Percentiles rank a stretch among this genome's conserved stretches.
These are phyloP conservation scores for Babesia caballi DNA, from an alignment of 169 alveolate genomes.

Conservation along the genomic window DNA sequence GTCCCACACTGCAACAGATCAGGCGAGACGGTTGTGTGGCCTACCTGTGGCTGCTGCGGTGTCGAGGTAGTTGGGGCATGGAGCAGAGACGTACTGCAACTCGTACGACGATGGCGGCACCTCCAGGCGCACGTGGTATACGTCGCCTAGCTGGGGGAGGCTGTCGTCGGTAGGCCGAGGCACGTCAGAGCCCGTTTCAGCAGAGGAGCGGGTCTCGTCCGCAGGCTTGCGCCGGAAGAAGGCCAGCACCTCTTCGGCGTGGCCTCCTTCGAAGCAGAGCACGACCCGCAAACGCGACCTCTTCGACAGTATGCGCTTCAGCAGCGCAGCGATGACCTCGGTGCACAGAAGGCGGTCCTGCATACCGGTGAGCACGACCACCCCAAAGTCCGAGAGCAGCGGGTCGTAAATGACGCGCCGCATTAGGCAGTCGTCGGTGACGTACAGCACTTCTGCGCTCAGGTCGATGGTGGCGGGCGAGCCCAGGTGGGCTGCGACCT, in stretches of 20 bases:
- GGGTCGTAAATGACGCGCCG: constrained; percentile 65
- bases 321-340: constrained; percentile 62
- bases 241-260: constrained; percentile 11
- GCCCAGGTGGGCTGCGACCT: constrained; percentile 11
- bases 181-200: neutral
- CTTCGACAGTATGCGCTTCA: constrained; percentile 28
- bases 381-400: constrained; percentile 70
- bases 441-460: constrained; percentile 36
- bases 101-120: neutral
- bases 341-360: constrained; percentile 59
- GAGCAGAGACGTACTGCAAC: constrained; percentile 40
- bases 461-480: neutral
- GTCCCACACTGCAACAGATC: constrained; percentile 29
- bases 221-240: constrained; percentile 9
- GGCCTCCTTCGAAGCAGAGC: constrained; percentile 25
- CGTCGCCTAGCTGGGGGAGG: constrained; percentile 7
- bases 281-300: constrained; percentile 57
- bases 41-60: constrained; percentile 59
- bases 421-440: constrained; percentile 37
- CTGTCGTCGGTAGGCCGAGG: neutral
- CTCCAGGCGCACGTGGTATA: constrained; percentile 15
- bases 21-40: neutral
- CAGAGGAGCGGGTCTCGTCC: neutral
- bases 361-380: constrained; percentile 63
- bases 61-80: constrained; percentile 59